Percentiles rank a stretch among this genome's conserved stretches.
phyloP scores from a whole-genome alignment of 495 filamentous ascomycete species.

The Aspergillus sclerotiicarbonarius region DNA sequence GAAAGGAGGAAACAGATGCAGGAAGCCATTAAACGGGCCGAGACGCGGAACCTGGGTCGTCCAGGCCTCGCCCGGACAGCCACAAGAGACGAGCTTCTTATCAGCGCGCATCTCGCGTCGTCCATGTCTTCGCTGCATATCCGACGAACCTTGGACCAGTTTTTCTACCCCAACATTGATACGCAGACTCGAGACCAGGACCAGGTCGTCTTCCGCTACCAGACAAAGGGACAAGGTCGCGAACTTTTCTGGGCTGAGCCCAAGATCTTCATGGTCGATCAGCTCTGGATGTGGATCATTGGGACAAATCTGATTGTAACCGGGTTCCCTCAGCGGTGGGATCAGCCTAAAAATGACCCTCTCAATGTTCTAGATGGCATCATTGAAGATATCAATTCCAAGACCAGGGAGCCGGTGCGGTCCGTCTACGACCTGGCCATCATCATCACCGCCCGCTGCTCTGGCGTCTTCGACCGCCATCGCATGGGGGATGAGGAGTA shows the following conservation, averaged over 20 bases:
- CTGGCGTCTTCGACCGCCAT: constrained; percentile 63
- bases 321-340: constrained; percentile 67
- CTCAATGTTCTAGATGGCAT: constrained; percentile 65
- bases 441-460: constrained; percentile 64
- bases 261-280: constrained; percentile 75
- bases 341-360: constrained; percentile 65
- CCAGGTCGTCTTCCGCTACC: constrained; percentile 70
- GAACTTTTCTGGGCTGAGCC: constrained; percentile 44
- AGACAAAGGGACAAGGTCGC: constrained; percentile 32
- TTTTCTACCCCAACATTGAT: constrained; percentile 70
- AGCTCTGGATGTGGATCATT: constrained; percentile 70
- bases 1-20: constrained; percentile 58
- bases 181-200: constrained; percentile 63
- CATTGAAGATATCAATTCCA: constrained; percentile 67
- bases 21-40: constrained; percentile 53
- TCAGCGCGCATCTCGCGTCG: constrained; percentile 57
- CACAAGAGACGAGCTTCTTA: constrained; percentile 61
- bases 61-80: constrained; percentile 25
- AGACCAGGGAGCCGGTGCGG: constrained; percentile 60
- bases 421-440: constrained; percentile 65
- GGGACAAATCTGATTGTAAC: constrained; percentile 66
- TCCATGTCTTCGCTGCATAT: constrained; percentile 60
- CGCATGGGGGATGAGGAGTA: constrained; percentile 61
- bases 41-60: constrained; percentile 25
- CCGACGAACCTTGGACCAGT: constrained; percentile 68